Base-by-base conservation (phyloP, 2,329 filamentous ascomycete genomes). In the Ilyonectria robusta region DNA sequence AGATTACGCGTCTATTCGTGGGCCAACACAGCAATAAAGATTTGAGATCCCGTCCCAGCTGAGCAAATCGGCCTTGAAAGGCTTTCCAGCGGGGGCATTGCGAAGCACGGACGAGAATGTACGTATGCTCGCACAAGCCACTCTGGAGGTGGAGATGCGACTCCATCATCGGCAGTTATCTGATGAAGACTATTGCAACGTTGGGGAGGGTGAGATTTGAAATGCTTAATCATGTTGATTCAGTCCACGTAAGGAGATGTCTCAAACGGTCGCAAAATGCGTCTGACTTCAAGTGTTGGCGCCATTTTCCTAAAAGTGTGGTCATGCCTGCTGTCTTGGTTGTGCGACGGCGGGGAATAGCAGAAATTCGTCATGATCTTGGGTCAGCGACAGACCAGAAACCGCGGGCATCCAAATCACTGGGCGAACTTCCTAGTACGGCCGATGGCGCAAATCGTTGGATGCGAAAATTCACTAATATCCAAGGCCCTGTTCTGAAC, bases 81-180 rank as follows among this genome's bases (percentile, higher is more conserved):
- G 23, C 17, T 42, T 42, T 46, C n/a, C 6, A 29, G 62, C 21
- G 62, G 62, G 10, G 42, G n/a, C n/a, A 44, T 33, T 26, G 42
- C 29, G 44, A 40, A 33, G 61, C 55, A 54, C 61, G 59, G 55
- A 31, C 48, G 9, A 59, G 19, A 64, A 55, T 37, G 17, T 42
- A 57, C 57, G 62, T 65, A 57, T 44, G 57, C 57, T 26, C 19
- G 35, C 26, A n/a, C 33, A 61, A 61, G 62, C 62, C 57, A 65
- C 62, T 44, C 57, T 50, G n/a, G 46, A 51, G 51, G 62, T 60
- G 44, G 62, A 57, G 42, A 37, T 61, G 55, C 15, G 7, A n/a
- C 48, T 40, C 55, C 50, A 54, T 47, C 44, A n/a, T 21, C 55
- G 54, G 53, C 46, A 63, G 44, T 58, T 44, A 42, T 53, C 19